A percentile compares a stretch with the other conserved stretches of the same genome.
phyloP scores from a whole-genome alignment of 2,329 filamentous ascomycete genomes.

The Tolypocladium nubicola region DNA sequence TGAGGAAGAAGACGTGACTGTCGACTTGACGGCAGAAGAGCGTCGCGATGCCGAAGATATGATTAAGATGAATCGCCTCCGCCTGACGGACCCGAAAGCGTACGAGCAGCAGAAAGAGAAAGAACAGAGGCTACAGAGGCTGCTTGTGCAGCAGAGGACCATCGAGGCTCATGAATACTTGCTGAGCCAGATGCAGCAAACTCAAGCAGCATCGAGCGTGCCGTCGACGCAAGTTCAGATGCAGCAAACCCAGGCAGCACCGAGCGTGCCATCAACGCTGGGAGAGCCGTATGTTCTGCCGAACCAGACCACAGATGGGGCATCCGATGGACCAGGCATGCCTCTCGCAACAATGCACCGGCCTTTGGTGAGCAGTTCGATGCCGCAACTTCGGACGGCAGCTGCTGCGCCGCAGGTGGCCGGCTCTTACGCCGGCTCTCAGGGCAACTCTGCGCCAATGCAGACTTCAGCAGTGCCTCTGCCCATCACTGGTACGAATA shows the following conservation, averaged over 20 bases:
- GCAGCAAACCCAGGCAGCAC: neutral
- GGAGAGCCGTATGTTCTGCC: neutral
- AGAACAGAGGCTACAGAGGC: conserved; percentile 1
- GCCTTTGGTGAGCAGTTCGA: neutral
- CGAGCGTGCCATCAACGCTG: neutral
- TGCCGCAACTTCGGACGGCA: neutral
- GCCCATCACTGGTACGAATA: conserved; percentile 25
- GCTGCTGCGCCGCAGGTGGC: neutral
- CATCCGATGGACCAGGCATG: neutral
- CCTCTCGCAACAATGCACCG: neutral
- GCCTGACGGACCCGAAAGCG: conserved; percentile 20
- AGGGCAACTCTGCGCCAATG: neutral
- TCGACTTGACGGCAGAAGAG: conserved; percentile 49
- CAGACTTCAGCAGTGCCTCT: conserved; percentile 12
- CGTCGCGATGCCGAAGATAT: conserved; percentile 38
- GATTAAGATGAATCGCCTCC: conserved; percentile 20
- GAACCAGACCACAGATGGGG: neutral
- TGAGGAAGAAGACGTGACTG: conserved; percentile 53
- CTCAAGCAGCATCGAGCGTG: neutral
- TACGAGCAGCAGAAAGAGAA: conserved; percentile 13
- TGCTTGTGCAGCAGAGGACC: neutral
- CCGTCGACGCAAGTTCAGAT: neutral
- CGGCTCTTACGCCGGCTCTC: neutral
- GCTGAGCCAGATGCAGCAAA: neutral
- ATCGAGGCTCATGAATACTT: neutral